Evolutionary conservation across 306 rosid species (phyloP).

Genomic region (Glycyrrhiza uralensis): DNA sequence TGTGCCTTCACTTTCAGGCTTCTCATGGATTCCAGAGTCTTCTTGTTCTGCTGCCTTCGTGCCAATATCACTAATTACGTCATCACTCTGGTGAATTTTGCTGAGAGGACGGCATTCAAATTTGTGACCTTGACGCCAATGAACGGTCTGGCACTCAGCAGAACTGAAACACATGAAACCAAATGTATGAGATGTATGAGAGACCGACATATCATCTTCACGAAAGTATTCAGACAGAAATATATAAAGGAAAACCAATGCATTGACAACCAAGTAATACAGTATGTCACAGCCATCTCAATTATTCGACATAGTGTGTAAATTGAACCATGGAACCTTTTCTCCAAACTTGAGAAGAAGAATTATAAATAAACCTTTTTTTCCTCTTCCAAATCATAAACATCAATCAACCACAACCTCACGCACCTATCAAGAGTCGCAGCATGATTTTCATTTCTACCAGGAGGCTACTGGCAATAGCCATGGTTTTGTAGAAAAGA

Average conservation of each 20-base stretch:
- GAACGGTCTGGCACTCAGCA: slow-evolving; percentile 79
- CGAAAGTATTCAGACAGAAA: not conserved
- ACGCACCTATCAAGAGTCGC: not conserved
- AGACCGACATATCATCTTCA: not conserved
- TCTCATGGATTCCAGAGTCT: slow-evolving; percentile 25
- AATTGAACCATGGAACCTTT: not conserved
- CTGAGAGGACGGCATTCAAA: slow-evolving; percentile 68
- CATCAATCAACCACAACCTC: not conserved
- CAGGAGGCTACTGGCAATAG: not conserved
- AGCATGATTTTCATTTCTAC: not conserved
- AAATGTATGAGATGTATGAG: not conserved
- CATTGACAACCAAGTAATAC: not conserved
- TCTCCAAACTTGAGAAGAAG: not conserved
- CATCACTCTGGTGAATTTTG: slow-evolving; percentile 15
- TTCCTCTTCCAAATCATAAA: not conserved
- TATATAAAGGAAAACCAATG: not conserved
- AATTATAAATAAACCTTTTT: not conserved
- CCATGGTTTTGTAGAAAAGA: not conserved
- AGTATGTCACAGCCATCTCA: not conserved
- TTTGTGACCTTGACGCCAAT: slow-evolving; percentile 96
- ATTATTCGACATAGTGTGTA: not conserved
- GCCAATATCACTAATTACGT: slow-evolving; percentile 28
- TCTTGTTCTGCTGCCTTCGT: slow-evolving; percentile 39
- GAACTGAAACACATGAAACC: slow-evolving; percentile 57
- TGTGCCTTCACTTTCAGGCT: slow-evolving; percentile 20